phyloP scores from a whole-genome alignment of 768 basidiomycete species.

The Tephrocybe sp. region DNA sequence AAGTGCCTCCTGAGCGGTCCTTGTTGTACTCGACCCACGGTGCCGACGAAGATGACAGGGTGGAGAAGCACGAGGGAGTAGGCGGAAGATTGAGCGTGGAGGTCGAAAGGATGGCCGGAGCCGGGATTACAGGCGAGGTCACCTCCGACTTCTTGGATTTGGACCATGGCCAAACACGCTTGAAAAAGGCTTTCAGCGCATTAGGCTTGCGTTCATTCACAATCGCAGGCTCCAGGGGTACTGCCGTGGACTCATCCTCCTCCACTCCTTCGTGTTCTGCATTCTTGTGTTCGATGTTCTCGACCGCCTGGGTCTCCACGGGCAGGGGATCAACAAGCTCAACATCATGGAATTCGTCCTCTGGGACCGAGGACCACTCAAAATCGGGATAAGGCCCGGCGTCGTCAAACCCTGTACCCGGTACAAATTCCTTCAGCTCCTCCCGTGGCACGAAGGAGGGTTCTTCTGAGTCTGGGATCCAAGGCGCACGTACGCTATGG shows the following conservation, averaged over 20 bases:
- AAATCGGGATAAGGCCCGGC: slow-evolving; percentile 8
- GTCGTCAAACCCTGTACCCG: slow-evolving; percentile 3
- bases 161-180: background rate
- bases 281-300: background rate
- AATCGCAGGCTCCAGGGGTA: background rate
- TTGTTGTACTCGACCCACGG: background rate
- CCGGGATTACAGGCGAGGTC: too few relatives aligned
- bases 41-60: background rate
- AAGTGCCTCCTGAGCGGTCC: background rate
- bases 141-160: background rate
- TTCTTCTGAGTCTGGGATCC: slow-evolving; percentile 4
- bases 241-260: background rate
- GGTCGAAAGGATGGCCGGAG: background rate
- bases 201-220: background rate
- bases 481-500: slow-evolving; percentile 2
- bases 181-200: background rate
- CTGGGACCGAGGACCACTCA: background rate
- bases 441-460: background rate
- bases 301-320: background rate
- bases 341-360: background rate
- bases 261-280: background rate
- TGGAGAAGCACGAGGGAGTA: background rate
- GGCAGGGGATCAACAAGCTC: background rate
- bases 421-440: background rate
- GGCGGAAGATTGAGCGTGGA: background rate